phyloP scores from a whole-genome alignment of 306 rosid genomes.

The Cucumis cinereus region DNA sequence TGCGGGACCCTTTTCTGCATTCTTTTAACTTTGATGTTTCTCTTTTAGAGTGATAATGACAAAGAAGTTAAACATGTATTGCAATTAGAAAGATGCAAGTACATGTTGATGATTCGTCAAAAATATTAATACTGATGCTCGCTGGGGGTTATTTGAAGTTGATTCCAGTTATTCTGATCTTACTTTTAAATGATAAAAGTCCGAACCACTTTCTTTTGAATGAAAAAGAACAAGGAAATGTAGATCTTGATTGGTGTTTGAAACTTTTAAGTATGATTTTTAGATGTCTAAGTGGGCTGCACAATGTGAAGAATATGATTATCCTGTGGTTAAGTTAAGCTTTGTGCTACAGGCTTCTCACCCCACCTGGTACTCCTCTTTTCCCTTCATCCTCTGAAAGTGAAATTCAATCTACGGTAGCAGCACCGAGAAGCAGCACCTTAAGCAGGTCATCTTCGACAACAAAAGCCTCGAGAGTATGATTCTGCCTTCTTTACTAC shows the following conservation, averaged over 20 bases:
- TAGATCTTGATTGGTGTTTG: neutral
- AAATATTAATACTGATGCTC: neutral
- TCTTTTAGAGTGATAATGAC: neutral
- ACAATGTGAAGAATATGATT: neutral
- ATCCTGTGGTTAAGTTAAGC: slow-evolving; percentile 5
- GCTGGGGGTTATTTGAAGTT: neutral
- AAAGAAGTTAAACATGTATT: neutral
- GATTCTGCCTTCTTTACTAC: slow-evolving; percentile 10
- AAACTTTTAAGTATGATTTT: neutral
- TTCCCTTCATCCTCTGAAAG: slow-evolving; percentile 50
- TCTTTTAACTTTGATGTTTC: neutral
- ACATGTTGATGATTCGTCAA: neutral
- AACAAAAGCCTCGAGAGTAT: slow-evolving; percentile 78
- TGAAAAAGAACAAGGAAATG: neutral
- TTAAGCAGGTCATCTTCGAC: slow-evolving; percentile 55
- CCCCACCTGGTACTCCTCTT: slow-evolving; percentile 94
- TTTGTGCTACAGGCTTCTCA: slow-evolving; percentile 70
- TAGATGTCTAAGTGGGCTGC: neutral
- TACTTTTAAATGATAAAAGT: neutral
- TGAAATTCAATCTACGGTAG: slow-evolving; percentile 37
- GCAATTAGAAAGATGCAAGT: neutral
- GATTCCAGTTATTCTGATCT: neutral
- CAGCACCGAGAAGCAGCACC: slow-evolving; percentile 40
- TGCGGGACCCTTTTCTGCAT: neutral
- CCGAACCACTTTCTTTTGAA: neutral